phyloP scores from a whole-genome alignment of 2,329 filamentous ascomycete species.

The Penicillium vulpinum region DNA sequence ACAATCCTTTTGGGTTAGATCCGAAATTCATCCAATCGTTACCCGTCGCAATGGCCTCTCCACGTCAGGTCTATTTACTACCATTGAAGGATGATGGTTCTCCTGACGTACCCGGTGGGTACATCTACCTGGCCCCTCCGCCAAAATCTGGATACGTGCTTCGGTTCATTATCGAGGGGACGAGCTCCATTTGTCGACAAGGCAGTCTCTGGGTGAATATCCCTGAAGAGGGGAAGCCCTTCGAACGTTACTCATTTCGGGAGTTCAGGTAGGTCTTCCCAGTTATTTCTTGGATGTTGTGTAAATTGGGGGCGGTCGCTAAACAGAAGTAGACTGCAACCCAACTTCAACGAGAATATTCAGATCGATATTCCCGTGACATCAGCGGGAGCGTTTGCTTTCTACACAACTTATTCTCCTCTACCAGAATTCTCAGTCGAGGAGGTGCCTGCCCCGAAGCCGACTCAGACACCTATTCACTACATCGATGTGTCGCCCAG shows the following conservation, averaged over 20 bases:
- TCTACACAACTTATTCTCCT: constrained; percentile 89
- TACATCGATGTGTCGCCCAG: constrained; percentile 92
- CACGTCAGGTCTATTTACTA: constrained; percentile 72
- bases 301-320: constrained; percentile 17
- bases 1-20: not conserved
- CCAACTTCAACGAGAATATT: constrained; percentile 89
- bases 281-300: not conserved
- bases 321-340: constrained; percentile 61
- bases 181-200: constrained; percentile 90
- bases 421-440: constrained; percentile 73
- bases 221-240: constrained; percentile 71
- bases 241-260: constrained; percentile 75
- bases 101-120: constrained; percentile 82
- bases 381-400: constrained; percentile 83
- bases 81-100: constrained; percentile 91
- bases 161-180: constrained; percentile 89
- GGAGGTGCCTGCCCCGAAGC: constrained; percentile 51
- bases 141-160: constrained; percentile 71
- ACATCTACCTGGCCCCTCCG: constrained; percentile 85
- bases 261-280: constrained; percentile 74
- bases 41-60: constrained; percentile 21
- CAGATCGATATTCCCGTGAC: constrained; percentile 86
- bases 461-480: constrained; percentile 72
- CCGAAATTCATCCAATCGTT: not conserved
- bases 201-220: constrained; percentile 98